Evolutionary conservation across 345 rosid species (phyloP).

Genomic region (Lumnitzera littorea): DNA sequence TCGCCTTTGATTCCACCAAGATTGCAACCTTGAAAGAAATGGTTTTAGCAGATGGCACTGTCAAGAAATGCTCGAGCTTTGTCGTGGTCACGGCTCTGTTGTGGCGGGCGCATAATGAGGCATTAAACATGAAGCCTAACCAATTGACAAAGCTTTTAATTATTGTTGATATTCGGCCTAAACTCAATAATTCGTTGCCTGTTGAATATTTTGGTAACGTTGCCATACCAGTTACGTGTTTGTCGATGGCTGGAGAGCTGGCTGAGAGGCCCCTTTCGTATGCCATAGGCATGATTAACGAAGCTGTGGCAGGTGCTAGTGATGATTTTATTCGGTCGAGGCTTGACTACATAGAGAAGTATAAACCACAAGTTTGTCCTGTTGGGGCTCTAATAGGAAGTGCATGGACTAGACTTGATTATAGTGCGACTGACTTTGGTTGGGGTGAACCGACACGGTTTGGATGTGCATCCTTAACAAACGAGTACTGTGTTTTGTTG

Average conservation of each 20-base stretch:
- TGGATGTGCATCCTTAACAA: constrained; percentile 8
- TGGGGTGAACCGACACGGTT: constrained; percentile 22
- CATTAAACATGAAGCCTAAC: constrained; percentile 8
- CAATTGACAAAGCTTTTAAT: constrained; percentile 10
- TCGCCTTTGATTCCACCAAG: constrained; percentile 5
- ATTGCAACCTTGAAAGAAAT: constrained; percentile 2
- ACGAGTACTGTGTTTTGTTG: constrained; percentile 12
- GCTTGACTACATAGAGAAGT: constrained; percentile 7
- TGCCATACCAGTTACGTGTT: neutral
- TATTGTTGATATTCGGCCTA: constrained; percentile 9
- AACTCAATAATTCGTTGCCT: constrained; percentile 1
- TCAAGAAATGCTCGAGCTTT: constrained; percentile 9
- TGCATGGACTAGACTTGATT: constrained; percentile 19
- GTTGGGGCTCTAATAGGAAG: constrained; percentile 14
- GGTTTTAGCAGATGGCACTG: constrained; percentile 6
- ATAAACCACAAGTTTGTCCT: constrained; percentile 6
- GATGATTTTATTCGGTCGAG: constrained; percentile 13
- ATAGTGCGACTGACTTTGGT: constrained; percentile 13
- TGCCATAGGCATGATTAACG: constrained; percentile 8
- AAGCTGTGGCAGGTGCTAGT: constrained; percentile 3
- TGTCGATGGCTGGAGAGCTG: constrained; percentile 10
- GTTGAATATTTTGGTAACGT: constrained; percentile 8
- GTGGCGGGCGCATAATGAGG: constrained; percentile 10
- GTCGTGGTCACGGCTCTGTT: constrained; percentile 6
- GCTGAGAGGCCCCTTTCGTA: constrained; percentile 10